Conservation (phyloP, 2,329 filamentous ascomycete species). For the Teratosphaeriaceae sp. region DNA sequence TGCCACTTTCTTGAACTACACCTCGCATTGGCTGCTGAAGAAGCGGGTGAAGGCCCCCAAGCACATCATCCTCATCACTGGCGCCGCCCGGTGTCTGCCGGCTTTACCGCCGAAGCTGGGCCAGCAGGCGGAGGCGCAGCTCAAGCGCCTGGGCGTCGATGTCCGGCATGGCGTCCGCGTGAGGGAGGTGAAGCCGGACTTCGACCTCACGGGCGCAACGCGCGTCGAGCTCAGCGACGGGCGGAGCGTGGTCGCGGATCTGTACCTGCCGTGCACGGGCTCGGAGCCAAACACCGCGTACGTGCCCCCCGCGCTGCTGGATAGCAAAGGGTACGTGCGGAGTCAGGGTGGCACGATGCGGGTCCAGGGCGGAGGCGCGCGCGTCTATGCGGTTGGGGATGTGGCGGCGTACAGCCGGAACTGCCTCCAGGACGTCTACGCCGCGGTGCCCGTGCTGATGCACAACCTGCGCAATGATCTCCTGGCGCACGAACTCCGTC, state of each 20-base stretch:
- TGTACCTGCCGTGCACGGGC: constrained; percentile 32
- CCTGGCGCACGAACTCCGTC: constrained; percentile 20
- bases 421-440: constrained; percentile 29
- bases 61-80: constrained; percentile 30
- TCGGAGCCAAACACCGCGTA: constrained; percentile 28
- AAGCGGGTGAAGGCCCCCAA: constrained; percentile 11
- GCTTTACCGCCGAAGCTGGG: constrained; percentile 19
- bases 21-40: constrained; percentile 11
- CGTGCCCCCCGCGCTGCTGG: constrained; percentile 21
- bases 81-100: constrained; percentile 26
- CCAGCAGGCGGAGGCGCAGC: constrained; percentile 26
- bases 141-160: constrained; percentile 26
- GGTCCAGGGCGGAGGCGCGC: constrained; percentile 18
- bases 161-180: constrained; percentile 25
- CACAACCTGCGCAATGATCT: constrained; percentile 31
- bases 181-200: constrained; percentile 14
- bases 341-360: constrained; percentile 26
- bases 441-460: constrained; percentile 29
- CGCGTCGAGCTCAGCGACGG: constrained; percentile 23
- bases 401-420: constrained; percentile 27
- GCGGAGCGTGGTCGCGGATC: constrained; percentile 27
- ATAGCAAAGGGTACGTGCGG: constrained; percentile 22
- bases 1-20: constrained; percentile 26
- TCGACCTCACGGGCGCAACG: constrained; percentile 19
- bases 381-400: constrained; percentile 33